Conservation (phyloP, 352 stramenopile genomes). For the Stephanocyclus meneghinianus region DNA sequence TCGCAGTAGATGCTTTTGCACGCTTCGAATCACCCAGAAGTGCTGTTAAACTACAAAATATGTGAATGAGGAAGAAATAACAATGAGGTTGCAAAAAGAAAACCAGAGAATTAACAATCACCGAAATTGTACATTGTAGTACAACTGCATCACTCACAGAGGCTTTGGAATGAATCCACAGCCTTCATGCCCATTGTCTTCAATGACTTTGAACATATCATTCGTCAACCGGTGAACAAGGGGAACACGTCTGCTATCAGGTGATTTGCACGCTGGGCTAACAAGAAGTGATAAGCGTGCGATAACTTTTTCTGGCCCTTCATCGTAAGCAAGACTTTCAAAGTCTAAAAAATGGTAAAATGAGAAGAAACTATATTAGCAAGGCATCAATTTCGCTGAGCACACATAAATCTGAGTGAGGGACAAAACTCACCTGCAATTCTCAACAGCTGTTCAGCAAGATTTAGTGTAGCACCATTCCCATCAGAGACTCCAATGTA, state of each 20-base stretch:
- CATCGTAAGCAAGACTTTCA: constrained; percentile 30
- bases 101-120: background rate
- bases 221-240: background rate
- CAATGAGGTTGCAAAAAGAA: background rate
- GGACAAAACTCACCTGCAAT: constrained; percentile 16
- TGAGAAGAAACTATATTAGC: background rate
- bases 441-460: constrained; percentile 9
- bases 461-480: background rate
- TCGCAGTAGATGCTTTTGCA: constrained; percentile 9
- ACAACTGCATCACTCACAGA: background rate
- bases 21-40: constrained; percentile 3
- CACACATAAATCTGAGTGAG: background rate
- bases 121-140: background rate
- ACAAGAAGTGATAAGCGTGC: constrained; percentile 24
- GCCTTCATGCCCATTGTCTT: constrained; percentile 38
- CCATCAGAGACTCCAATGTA: constrained; percentile 8
- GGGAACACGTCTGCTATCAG: background rate
- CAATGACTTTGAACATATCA: constrained; percentile 24
- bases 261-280: constrained; percentile 12
- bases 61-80: background rate
- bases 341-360: constrained; percentile 10
- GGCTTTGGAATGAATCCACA: constrained; percentile 33
- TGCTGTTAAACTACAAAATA: constrained; percentile 2
- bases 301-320: constrained; percentile 18
- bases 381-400: no score